Conservation (phyloP, 2,329 filamentous ascomycete genomes). For the Lecanicillium sp. region DNA sequence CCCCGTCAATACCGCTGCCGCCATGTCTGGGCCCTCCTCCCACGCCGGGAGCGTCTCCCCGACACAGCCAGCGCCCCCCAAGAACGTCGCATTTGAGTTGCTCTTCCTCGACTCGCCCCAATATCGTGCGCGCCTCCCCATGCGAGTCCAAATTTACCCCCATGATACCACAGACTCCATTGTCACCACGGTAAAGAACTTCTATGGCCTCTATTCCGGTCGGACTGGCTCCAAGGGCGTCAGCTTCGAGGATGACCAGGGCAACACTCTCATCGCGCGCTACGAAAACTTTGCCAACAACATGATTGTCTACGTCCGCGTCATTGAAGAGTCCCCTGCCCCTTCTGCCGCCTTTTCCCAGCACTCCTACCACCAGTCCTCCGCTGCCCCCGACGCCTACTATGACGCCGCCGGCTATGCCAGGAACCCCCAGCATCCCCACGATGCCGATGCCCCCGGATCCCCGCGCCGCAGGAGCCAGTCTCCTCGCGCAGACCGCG, state of each 20-base stretch:
- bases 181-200: conserved; percentile 97
- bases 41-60: conserved; percentile 42
- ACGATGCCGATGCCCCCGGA: conserved; percentile 59
- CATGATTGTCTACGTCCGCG: conserved; percentile 89
- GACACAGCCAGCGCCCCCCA: conserved; percentile 46
- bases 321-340: conserved; percentile 59
- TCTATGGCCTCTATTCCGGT: conserved; percentile 89
- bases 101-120: conserved; percentile 62
- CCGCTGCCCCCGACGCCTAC: conserved; percentile 37
- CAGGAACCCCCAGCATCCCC: conserved; percentile 45
- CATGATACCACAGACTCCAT: conserved; percentile 98
- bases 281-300: conserved; percentile 94
- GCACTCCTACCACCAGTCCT: conserved; percentile 23
- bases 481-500: conserved; percentile 59
- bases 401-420: conserved; percentile 49
- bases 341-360: conserved; percentile 33
- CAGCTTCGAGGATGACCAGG: conserved; percentile 87
- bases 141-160: conserved; percentile 85
- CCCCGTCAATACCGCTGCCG: conserved; percentile 32
- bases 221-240: conserved; percentile 67
- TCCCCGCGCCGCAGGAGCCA: conserved; percentile 70
- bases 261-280: conserved; percentile 85
- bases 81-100: conserved; percentile 75
- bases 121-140: conserved; percentile 69
- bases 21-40: conserved; percentile 30